A percentile compares a stretch with the other conserved stretches of the same genome.
Conservation (phyloP, 2,329 filamentous ascomycete genomes). For the Monilinia vaccinii-corymbosi region DNA sequence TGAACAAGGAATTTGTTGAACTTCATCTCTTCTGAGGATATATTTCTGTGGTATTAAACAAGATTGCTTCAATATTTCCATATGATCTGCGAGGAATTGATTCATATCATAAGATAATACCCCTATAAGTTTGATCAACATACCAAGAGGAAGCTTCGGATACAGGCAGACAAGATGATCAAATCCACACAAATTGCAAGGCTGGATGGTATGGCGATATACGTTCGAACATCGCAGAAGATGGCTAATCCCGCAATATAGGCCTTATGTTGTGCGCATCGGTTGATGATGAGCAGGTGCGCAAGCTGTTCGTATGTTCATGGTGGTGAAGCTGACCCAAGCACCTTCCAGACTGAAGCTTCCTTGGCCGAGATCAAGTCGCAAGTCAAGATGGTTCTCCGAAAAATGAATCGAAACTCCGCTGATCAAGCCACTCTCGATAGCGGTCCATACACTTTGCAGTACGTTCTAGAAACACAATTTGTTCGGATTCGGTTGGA, state of each 20-base stretch:
- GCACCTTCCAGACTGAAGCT: conserved; percentile 47
- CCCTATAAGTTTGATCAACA: background rate
- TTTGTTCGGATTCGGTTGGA: background rate
- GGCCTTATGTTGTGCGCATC: conserved; percentile 93
- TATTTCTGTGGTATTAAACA: background rate
- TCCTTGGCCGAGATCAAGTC: conserved; percentile 80
- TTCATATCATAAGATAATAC: background rate
- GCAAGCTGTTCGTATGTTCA: conserved; percentile 15
- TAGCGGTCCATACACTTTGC: conserved; percentile 69
- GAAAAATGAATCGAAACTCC: conserved; percentile 78
- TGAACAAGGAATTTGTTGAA: background rate
- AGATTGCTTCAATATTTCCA: background rate
- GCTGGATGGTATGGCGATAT: conserved; percentile 64
- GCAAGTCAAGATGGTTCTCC: conserved; percentile 84
- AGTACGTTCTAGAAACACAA: conserved; percentile 48
- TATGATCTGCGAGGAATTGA: background rate
- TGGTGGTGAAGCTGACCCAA: conserved; percentile 7
- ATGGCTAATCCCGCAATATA: conserved; percentile 31
- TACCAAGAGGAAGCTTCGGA: conserved; percentile 1
- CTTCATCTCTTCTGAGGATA: background rate
- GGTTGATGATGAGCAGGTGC: conserved; percentile 77
- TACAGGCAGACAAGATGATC: conserved; percentile 42
- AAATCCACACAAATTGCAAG: conserved; percentile 89
- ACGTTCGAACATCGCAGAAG: background rate
- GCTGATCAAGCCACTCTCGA: conserved; percentile 91